phyloP scores from a whole-genome alignment of 169 alveolate genomes.

The Perkinsus marinus region DNA sequence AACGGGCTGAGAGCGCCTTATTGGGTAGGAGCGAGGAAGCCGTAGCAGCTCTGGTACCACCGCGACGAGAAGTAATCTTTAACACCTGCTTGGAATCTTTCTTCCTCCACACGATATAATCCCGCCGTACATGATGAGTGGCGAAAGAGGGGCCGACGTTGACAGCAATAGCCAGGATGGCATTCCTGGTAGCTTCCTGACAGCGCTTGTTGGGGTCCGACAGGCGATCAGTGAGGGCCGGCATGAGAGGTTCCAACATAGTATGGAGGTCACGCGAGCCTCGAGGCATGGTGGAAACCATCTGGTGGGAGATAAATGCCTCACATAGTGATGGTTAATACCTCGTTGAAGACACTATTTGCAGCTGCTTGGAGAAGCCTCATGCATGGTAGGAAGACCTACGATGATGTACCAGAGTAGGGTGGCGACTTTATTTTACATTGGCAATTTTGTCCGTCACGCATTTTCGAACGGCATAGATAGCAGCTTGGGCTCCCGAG shows the following conservation, averaged over 20 bases:
- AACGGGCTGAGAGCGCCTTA: neutral
- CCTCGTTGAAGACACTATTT: neutral
- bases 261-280: neutral
- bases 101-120: neutral
- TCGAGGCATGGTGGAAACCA: neutral
- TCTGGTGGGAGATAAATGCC: neutral
- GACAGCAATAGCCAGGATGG: neutral
- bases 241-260: neutral
- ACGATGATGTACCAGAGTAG: neutral
- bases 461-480: neutral
- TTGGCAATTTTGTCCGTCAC: neutral
- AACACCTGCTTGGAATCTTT: neutral
- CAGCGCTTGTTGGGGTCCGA: neutral
- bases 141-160: neutral
- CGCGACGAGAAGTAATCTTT: neutral
- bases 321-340: neutral
- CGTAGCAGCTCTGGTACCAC: neutral
- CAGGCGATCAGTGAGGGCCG: neutral
- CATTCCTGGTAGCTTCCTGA: neutral
- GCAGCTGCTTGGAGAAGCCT: neutral
- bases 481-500: neutral
- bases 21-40: neutral
- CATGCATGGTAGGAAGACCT: neutral
- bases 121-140: neutral
- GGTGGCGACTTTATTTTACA: neutral